Percentiles rank a stretch among this genome's conserved stretches.
These are phyloP conservation scores for Lentinula sp. DNA, from an alignment of 768 basidiomycete species.

Conservation along the genomic window DNA sequence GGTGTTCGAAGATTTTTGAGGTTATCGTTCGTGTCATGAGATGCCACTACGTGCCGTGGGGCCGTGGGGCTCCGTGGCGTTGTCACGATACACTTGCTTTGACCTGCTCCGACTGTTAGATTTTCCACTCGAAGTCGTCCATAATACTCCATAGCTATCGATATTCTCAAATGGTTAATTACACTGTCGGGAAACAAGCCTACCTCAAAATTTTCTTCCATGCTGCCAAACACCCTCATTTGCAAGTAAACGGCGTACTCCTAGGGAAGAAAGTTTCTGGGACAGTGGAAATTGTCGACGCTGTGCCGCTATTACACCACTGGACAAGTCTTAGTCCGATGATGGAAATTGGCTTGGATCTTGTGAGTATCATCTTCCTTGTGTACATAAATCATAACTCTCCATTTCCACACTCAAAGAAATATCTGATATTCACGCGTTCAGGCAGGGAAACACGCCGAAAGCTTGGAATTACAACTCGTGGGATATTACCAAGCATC, in stretches of 20 bases:
- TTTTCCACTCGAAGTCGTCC: no score
- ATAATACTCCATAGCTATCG: neutral
- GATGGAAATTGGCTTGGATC: conserved; percentile 81
- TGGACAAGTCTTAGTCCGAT: conserved; percentile 81
- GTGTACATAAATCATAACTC: neutral
- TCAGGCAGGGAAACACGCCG: conserved; percentile 48
- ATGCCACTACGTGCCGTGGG: no score
- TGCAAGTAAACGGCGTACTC: conserved; percentile 73
- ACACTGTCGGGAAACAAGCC: conserved; percentile 53
- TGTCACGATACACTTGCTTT: no score
- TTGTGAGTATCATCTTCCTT: conserved; percentile 38
- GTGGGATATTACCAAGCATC: conserved; percentile 78
- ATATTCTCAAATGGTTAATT: conserved; percentile 26
- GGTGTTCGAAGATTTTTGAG: no score
- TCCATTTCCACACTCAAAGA: neutral
- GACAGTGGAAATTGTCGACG: conserved; percentile 50
- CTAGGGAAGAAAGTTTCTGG: conserved; percentile 42
- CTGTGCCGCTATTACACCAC: conserved; percentile 75
- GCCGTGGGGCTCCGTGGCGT: no score
- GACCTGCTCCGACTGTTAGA: no score
- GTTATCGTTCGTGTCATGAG: no score
- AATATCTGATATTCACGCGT: conserved; percentile 2
- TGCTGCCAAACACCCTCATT: conserved; percentile 74
- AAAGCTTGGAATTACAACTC: conserved; percentile 41
- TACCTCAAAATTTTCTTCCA: conserved; percentile 76